A percentile compares a stretch with the other conserved stretches of the same genome.
Evolutionary conservation across 2,329 filamentous ascomycete genomes (phyloP).

Genomic region (Stachybotrys elegans): DNA sequence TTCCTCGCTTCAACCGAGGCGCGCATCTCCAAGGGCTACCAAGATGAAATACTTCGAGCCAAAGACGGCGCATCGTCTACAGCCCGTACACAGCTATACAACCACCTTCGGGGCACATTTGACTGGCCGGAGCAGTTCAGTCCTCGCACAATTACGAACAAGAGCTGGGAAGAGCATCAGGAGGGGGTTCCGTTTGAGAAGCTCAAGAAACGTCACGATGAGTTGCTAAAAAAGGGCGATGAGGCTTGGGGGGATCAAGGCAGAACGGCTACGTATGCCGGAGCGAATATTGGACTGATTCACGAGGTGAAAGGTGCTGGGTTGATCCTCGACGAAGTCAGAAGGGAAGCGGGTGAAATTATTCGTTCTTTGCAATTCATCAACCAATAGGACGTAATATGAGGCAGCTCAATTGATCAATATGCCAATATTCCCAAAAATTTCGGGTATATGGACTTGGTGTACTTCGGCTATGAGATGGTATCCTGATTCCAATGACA

Average conservation of each 20-base stretch:
- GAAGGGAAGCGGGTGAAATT: neutral
- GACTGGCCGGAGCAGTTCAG: conserved; percentile 37
- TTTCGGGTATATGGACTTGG: too few species aligned
- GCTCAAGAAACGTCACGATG: conserved; percentile 36
- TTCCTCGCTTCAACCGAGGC: conserved; percentile 48
- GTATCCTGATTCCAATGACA: too few species aligned
- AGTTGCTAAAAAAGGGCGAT: conserved; percentile 33
- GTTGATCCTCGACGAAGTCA: conserved; percentile 25
- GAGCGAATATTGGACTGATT: conserved; percentile 39
- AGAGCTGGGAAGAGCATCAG: conserved; percentile 29
- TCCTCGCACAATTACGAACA: conserved; percentile 34
- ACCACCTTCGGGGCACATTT: conserved; percentile 35
- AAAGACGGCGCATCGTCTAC: conserved; percentile 32
- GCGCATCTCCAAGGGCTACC: conserved; percentile 33
- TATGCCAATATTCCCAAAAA: too few species aligned
- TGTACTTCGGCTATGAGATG: too few species aligned
- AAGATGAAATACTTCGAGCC: conserved; percentile 35
- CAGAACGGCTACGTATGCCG: conserved; percentile 45
- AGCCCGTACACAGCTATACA: conserved; percentile 37
- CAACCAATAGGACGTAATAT: too few species aligned
- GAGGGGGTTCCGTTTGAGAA: conserved; percentile 36
- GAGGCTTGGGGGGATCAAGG: conserved; percentile 42
- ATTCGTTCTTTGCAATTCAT: neutral
- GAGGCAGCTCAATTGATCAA: too few species aligned
- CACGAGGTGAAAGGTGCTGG: conserved; percentile 31